Evolutionary conservation across 306 rosid species (phyloP).

Genomic region (Prinsepia uniflora): DNA sequence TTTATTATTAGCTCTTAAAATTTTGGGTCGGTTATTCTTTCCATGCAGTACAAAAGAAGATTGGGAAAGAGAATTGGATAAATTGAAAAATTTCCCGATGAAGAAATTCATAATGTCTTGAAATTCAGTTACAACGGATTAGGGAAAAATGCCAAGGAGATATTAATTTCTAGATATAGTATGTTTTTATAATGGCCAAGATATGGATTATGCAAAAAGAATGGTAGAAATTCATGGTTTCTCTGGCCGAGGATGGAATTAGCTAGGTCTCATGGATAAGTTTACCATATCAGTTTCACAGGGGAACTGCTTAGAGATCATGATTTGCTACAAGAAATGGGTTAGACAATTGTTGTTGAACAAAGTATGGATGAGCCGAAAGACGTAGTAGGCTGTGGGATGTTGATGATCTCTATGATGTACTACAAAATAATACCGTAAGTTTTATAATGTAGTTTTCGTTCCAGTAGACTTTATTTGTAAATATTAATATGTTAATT

Average conservation of each 20-base stretch:
- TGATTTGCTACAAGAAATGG: too few species aligned
- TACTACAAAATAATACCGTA: too few species aligned
- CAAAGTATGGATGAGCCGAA: too few species aligned
- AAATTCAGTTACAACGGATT: neutral
- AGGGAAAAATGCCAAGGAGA: neutral
- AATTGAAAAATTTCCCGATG: neutral
- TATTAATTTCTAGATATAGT: neutral
- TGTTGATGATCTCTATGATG: too few species aligned
- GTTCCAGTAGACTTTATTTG: too few species aligned
- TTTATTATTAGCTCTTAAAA: conserved; percentile 2
- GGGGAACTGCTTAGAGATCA: too few species aligned
- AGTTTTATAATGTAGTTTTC: too few species aligned
- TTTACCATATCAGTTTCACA: neutral
- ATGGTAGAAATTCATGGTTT: neutral
- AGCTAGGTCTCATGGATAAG: neutral
- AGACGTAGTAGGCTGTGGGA: too few species aligned
- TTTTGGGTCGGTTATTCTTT: neutral
- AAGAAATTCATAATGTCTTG: neutral
- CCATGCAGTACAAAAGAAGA: neutral
- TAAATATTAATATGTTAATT: too few species aligned
- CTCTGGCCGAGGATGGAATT: neutral
- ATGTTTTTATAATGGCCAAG: neutral
- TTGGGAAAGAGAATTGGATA: neutral
- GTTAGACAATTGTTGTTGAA: too few species aligned
- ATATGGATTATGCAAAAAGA: neutral